A percentile compares a stretch with the other conserved stretches of the same genome.
These are phyloP conservation scores for Penicillium digitatum DNA, from an alignment of 2,329 filamentous ascomycete species.

Conservation along the genomic window DNA sequence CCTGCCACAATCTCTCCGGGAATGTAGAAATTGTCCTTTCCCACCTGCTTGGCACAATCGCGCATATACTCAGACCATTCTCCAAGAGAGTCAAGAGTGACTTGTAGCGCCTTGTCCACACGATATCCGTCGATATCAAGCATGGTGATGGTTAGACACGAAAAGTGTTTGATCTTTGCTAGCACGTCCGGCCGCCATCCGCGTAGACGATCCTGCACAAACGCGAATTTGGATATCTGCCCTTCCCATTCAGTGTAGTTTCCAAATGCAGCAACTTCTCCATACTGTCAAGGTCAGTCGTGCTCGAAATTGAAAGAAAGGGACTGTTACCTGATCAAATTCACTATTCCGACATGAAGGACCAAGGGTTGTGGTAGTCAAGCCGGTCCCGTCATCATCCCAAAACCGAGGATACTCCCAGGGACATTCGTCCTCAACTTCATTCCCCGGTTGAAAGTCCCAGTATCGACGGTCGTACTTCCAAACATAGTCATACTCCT, in stretches of 20 bases:
- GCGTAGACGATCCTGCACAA: conserved; percentile 63
- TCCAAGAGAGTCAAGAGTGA: conserved; percentile 58
- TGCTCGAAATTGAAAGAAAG: not conserved
- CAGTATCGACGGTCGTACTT: conserved; percentile 53
- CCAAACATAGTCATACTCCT: conserved; percentile 55
- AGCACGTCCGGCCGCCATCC: conserved; percentile 60
- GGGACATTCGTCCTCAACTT: conserved; percentile 50
- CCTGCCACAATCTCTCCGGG: conserved; percentile 62
- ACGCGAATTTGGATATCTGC: conserved; percentile 62
- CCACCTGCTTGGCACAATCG: conserved; percentile 50
- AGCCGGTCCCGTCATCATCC: conserved; percentile 50
- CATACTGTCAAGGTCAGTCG: conserved; percentile 45
- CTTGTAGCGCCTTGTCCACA: conserved; percentile 63
- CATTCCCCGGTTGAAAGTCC: conserved; percentile 56
- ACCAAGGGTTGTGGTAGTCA: conserved; percentile 50
- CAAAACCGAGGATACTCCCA: conserved; percentile 61
- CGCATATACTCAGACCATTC: conserved; percentile 58
- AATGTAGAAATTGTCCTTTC: conserved; percentile 62
- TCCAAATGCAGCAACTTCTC: conserved; percentile 61
- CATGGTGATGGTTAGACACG: conserved; percentile 58
- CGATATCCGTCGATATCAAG: conserved; percentile 63
- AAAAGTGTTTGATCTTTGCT: conserved; percentile 57
- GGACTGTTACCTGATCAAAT: conserved; percentile 50
- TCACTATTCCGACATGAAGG: conserved; percentile 56
- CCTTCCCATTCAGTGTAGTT: conserved; percentile 61